A percentile compares a stretch with the other conserved stretches of the same genome.
Evolutionary conservation across 805 yeast genomes (phyloP).

Genomic region (Candida corydali): DNA sequence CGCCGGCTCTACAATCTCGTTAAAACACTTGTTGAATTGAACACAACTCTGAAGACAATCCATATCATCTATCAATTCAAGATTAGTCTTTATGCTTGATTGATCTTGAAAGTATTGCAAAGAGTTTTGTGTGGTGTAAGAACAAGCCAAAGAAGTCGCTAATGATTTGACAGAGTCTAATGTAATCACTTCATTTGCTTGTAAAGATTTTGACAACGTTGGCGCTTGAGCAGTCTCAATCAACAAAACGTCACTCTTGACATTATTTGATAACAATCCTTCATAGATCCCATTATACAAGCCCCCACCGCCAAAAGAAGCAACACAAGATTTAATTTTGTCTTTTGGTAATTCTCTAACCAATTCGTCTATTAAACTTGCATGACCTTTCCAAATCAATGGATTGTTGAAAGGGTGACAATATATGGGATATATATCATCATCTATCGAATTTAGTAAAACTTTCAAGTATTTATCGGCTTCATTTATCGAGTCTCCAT

Average conservation of each 20-base stretch:
- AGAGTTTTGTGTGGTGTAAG: conserved; percentile 49
- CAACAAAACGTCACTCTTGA: conserved; percentile 29
- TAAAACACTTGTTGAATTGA: conserved; percentile 46
- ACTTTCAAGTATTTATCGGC: conserved; percentile 44
- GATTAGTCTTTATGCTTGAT: conserved; percentile 13
- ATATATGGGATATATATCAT: conserved; percentile 37
- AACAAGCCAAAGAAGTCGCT: conserved; percentile 64
- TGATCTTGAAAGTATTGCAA: conserved; percentile 31
- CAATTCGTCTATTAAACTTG: conserved; percentile 44
- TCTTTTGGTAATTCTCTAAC: conserved; percentile 19
- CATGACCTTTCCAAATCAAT: conserved; percentile 53
- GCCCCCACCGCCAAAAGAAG: conserved; percentile 60
- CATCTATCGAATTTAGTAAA: conserved; percentile 16
- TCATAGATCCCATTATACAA: conserved; percentile 48
- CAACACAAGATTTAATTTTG: conserved; percentile 42
- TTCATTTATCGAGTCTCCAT: conserved; percentile 46
- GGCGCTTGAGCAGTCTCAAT: conserved; percentile 65
- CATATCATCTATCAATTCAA: conserved; percentile 40
- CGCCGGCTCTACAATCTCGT: conserved; percentile 61
- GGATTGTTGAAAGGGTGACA: conserved; percentile 55
- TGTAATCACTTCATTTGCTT: conserved; percentile 39
- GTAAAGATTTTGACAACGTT: conserved; percentile 49
- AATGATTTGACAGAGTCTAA: conserved; percentile 47
- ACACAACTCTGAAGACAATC: conserved; percentile 55
- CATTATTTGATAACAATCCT: conserved; percentile 35